These are phyloP conservation scores for Orychophragmus violaceus DNA, from an alignment of 345 rosid species.

Conservation along the genomic window DNA sequence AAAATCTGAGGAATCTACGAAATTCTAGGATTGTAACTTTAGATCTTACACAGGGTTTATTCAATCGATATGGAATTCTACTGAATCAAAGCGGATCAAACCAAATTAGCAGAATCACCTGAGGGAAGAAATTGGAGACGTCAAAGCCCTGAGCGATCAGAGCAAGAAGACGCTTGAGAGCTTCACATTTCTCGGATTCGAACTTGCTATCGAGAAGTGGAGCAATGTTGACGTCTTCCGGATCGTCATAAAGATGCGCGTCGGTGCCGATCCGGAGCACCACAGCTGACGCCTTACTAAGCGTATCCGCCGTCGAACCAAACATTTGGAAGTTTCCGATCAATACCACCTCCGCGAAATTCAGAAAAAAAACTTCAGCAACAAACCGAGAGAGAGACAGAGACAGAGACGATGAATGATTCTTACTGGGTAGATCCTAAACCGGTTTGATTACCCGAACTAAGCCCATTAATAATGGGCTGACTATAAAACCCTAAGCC, in stretches of 20 bases:
- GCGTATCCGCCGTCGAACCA: conserved; percentile 73
- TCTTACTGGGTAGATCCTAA: not conserved
- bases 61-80: not conserved
- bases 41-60: not conserved
- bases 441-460: not conserved
- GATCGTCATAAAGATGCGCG: conserved; percentile 97
- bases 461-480: conserved; percentile 13
- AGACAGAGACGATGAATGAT: conserved; percentile 1
- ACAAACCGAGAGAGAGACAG: not conserved
- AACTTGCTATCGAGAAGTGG: conserved; percentile 86
- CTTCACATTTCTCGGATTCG: conserved; percentile 93
- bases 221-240: conserved; percentile 80
- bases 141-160: conserved; percentile 92
- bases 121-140: conserved; percentile 96
- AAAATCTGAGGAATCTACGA: not conserved
- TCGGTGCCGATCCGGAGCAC: conserved; percentile 87
- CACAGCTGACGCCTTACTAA: conserved; percentile 87
- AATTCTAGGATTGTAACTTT: not conserved
- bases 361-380: not conserved
- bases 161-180: conserved; percentile 92
- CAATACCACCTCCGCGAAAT: conserved; percentile 7
- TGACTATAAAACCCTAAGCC: not conserved
- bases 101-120: conserved; percentile 34
- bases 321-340: conserved; percentile 40
- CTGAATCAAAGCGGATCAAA: not conserved